Base-by-base conservation (phyloP, 106 monocot species). In the Dioscorea alata region DNA sequence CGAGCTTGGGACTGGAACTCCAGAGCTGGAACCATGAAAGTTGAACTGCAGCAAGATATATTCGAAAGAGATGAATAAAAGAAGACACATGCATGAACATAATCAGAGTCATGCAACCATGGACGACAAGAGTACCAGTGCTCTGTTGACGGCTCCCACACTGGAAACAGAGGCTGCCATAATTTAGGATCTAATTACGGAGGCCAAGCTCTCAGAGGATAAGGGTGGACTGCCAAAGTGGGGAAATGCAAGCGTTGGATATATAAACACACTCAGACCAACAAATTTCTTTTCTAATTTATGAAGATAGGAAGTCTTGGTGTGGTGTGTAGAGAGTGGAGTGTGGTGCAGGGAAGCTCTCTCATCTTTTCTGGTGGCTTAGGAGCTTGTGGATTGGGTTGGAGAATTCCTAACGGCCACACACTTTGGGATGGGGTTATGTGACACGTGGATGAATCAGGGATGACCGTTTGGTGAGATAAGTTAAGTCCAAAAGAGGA, bases 101-200 rank as follows among this genome's bases (percentile, higher is more conserved):
- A 54, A n/a, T 33, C 15, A 61, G 15, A 28, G 18, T 31, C 0
- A 25, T n/a, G 64, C 33, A 14, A 33, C 50, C 14, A 21, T 23
- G 25, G 57, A 69, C 42, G 34, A 57, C 15, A 16, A 58, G 18
- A 13, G 59, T 81, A 88, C 87, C 68, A 83, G 87, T 3, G 75
- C 72, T 52, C 80, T 68, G 71, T 75, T 80, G 61, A 84, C 80
- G 50, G 83, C 70, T 60, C 87, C 87, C 1, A 88, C 50, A 64
- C 79, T 80, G 4, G 84, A 84, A 64, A 83, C 42, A 14, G 84
- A 33, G 32, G 80, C 28, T 12, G 87, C 87, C 87, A 88, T 84
- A 8, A 42, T 32, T 9, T 49, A 25, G 21, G 1, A 17, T 24
- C 59, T 50, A 13, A 6, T 2, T 50, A 12, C 33, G 28, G 54